Conservation (phyloP, 2,329 filamentous ascomycete species). For the Hymenoscyphus infarciens region DNA sequence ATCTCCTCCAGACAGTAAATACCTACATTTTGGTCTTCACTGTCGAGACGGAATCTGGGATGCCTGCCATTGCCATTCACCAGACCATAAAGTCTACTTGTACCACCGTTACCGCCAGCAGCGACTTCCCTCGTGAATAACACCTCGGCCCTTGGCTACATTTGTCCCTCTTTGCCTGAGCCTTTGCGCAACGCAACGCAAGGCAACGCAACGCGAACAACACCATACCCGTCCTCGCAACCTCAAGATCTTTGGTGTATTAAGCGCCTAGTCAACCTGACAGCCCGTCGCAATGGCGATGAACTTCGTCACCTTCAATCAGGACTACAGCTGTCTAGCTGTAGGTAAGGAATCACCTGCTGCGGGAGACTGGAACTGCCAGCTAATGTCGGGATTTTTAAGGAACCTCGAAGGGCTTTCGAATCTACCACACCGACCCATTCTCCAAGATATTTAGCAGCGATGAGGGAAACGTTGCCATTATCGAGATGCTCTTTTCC, state of each 20-base stretch:
- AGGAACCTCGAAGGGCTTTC: slow-evolving; percentile 92
- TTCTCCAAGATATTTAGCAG: slow-evolving; percentile 94
- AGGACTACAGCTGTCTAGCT: slow-evolving; percentile 95
- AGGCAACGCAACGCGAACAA: slow-evolving; percentile 1
- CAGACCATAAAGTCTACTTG: not conserved
- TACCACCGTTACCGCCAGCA: not conserved
- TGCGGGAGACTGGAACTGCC: not conserved
- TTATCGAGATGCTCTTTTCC: slow-evolving; percentile 98
- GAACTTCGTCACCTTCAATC: slow-evolving; percentile 99
- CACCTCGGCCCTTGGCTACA: not conserved
- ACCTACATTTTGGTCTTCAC: not conserved
- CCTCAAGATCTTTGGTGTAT: not conserved
- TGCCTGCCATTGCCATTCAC: not conserved
- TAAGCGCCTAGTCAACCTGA: not conserved
- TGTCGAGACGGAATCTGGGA: not conserved
- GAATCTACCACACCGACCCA: slow-evolving; percentile 94
- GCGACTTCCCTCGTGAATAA: not conserved
- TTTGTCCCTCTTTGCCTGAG: not conserved
- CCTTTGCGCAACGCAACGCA: not conserved
- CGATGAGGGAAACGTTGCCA: slow-evolving; percentile 89
- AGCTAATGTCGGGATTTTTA: slow-evolving; percentile 18
- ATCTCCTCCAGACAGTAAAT: not conserved
- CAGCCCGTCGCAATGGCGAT: slow-evolving; percentile 60
- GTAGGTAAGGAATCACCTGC: slow-evolving; percentile 61
- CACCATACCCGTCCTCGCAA: not conserved